Percentiles rank a stretch among this genome's conserved stretches.
These are phyloP conservation scores for Solanum paucissectum DNA, from an alignment of 257 asterid genomes.

Conservation along the genomic window DNA sequence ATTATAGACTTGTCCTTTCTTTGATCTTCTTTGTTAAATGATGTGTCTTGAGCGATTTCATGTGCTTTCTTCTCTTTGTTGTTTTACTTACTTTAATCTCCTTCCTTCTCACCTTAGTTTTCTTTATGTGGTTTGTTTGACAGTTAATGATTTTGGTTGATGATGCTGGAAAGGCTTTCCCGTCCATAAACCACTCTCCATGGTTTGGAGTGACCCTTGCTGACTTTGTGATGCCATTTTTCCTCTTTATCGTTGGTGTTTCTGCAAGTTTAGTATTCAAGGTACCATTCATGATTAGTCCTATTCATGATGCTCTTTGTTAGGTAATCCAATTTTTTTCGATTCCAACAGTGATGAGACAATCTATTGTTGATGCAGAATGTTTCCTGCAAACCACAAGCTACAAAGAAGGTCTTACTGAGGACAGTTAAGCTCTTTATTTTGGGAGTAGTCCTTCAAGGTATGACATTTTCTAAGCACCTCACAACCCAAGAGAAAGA, in stretches of 20 bases:
- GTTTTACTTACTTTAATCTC: neutral
- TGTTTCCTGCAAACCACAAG: conserved; percentile 44
- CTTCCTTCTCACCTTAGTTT: neutral
- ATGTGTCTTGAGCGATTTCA: neutral
- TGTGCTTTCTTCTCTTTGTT: neutral
- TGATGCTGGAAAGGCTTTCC: conserved; percentile 89
- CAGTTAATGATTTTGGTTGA: conserved; percentile 93
- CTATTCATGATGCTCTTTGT: neutral
- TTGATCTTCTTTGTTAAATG: neutral
- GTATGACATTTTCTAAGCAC: conserved; percentile 15
- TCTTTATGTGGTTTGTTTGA: neutral
- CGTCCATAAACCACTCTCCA: conserved; percentile 80
- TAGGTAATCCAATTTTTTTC: neutral
- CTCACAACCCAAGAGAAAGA: neutral
- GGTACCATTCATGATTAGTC: conserved; percentile 25
- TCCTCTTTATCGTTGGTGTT: conserved; percentile 78
- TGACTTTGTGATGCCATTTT: conserved; percentile 93
- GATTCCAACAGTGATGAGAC: neutral
- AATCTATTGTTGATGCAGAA: conserved; percentile 32
- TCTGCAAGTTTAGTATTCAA: conserved; percentile 72
- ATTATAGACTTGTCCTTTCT: neutral
- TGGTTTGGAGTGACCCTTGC: conserved; percentile 95
- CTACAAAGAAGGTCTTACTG: conserved; percentile 57
- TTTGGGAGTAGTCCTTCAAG: conserved; percentile 81
- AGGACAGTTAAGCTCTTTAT: conserved; percentile 64